Conservation (phyloP, 371 early-diverging fungal species). For the Mucor ambiguus region DNA sequence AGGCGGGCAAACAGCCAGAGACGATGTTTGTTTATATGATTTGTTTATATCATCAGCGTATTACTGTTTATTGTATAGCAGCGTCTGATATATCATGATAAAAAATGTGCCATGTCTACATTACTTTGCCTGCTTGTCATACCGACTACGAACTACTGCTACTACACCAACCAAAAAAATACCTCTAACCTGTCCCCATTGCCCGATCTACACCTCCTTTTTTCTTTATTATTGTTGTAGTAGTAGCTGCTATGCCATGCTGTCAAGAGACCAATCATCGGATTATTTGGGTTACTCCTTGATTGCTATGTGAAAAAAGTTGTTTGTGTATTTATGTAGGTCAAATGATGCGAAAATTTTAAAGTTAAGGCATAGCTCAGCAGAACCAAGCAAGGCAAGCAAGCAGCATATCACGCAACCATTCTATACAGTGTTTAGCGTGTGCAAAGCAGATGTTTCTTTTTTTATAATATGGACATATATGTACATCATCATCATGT, state of each 20-base stretch:
- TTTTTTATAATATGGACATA: conserved; percentile 16
- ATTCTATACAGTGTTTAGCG: not conserved
- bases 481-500: conserved; percentile 12
- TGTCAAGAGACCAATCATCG: conserved; percentile 27
- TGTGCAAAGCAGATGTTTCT: conserved; percentile 7
- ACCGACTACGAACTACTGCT: not conserved
- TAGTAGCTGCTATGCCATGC: conserved; percentile 14
- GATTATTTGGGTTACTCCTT: conserved; percentile 7
- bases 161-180: not conserved
- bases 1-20: conserved; percentile 7
- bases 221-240: conserved; percentile 3
- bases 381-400: not conserved
- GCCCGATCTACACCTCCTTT: conserved; percentile 20
- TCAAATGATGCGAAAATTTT: conserved; percentile 3
- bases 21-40: conserved; percentile 7
- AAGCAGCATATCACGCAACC: not conserved
- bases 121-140: not conserved
- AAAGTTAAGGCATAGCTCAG: conserved; percentile 6
- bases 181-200: conserved; percentile 8
- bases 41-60: conserved; percentile 22
- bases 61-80: conserved; percentile 18
- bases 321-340: not conserved
- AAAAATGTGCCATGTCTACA: not conserved
- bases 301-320: conserved; percentile 6
- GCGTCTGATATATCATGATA: not conserved